These are phyloP conservation scores for Dactylorhiza incarnata DNA, from an alignment of 106 monocot genomes.

Conservation along the genomic window DNA sequence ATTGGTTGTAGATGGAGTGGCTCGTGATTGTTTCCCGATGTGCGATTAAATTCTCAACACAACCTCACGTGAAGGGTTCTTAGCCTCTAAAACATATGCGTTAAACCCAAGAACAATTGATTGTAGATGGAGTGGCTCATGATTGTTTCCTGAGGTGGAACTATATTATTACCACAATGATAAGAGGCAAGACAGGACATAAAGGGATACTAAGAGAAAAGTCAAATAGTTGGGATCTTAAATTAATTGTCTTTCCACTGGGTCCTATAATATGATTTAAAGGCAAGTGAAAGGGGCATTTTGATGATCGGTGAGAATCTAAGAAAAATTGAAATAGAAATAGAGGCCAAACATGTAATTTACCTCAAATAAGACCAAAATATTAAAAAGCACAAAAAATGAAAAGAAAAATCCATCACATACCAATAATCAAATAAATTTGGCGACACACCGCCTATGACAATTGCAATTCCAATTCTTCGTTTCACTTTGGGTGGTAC, in stretches of 20 bases:
- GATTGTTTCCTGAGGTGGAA: no score
- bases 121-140: no score
- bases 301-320: neutral
- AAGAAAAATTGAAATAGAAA: neutral
- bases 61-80: no score
- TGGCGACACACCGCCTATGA: neutral
- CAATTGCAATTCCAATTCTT: no score
- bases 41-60: no score
- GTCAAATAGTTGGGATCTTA: neutral
- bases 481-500: neutral
- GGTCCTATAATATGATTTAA: neutral
- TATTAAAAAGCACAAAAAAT: neutral
- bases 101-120: no score
- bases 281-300: neutral
- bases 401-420: neutral
- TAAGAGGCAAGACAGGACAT: no score
- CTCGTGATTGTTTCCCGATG: no score
- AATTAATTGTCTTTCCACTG: neutral
- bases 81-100: no score
- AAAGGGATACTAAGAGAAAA: no score
- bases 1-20: no score
- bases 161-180: no score
- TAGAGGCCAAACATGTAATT: conserved; percentile 1
- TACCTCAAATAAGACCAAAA: neutral
- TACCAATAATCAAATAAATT: neutral